Percentiles rank a stretch among this genome's conserved stretches.
Conservation (phyloP, 805 yeast genomes). For the Jamesozyma rosinii region DNA sequence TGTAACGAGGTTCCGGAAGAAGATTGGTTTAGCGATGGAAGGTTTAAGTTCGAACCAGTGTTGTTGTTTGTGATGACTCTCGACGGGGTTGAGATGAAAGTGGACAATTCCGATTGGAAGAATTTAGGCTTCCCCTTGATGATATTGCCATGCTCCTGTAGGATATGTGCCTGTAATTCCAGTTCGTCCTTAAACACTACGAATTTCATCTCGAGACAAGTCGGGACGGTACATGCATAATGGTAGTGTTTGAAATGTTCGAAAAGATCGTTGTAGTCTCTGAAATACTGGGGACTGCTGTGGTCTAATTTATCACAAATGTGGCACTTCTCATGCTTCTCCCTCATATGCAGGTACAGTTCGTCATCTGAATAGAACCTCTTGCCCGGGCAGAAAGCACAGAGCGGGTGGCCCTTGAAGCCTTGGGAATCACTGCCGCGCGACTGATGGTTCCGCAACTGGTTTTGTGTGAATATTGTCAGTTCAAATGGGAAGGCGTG, state of each 20-base stretch:
- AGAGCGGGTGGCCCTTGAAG: slow-evolving; percentile 80
- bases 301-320: slow-evolving; percentile 70
- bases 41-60: slow-evolving; percentile 1
- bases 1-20: neutral
- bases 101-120: slow-evolving; percentile 55
- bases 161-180: slow-evolving; percentile 81
- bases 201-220: slow-evolving; percentile 81
- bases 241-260: slow-evolving; percentile 69
- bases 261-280: slow-evolving; percentile 64
- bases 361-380: slow-evolving; percentile 87
- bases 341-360: slow-evolving; percentile 68
- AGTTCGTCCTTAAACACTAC: slow-evolving; percentile 83
- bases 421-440: slow-evolving; percentile 48
- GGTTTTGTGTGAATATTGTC: slow-evolving; percentile 48
- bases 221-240: slow-evolving; percentile 63
- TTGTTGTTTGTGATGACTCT: slow-evolving; percentile 19
- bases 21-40: neutral
- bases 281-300: slow-evolving; percentile 61
- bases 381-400: slow-evolving; percentile 66
- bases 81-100: slow-evolving; percentile 37
- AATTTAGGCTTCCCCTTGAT: slow-evolving; percentile 29
- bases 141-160: slow-evolving; percentile 54
- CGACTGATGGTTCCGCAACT: slow-evolving; percentile 58
- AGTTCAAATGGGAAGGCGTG: slow-evolving; percentile 70
- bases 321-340: slow-evolving; percentile 79